A percentile compares a stretch with the other conserved stretches of the same genome.
phyloP scores from a whole-genome alignment of 1,139 yeast genomes.

The Groenewaldozyma auringiensis region DNA sequence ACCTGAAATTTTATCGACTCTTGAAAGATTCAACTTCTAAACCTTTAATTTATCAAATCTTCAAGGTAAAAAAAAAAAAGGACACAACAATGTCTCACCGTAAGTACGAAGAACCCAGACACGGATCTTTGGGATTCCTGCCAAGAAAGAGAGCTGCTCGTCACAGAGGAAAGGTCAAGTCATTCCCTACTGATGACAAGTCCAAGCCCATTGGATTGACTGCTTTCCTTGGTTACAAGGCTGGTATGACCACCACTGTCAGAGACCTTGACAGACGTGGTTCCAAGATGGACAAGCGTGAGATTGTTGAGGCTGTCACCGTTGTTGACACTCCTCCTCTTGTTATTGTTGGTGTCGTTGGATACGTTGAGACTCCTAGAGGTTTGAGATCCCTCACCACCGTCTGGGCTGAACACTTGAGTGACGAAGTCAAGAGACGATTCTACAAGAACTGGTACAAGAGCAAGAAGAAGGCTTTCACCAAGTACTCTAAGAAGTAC shows the following conservation, averaged over 20 bases:
- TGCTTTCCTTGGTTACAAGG: slow-evolving; percentile 99
- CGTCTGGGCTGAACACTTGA: slow-evolving; percentile 99
- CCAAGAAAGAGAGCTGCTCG: slow-evolving; percentile 99
- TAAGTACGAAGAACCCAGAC: slow-evolving; percentile 99
- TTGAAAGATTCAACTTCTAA: not conserved
- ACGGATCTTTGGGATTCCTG: slow-evolving; percentile 98
- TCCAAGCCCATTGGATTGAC: slow-evolving; percentile 98
- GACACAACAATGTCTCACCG: slow-evolving; percentile 81
- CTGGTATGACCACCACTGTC: slow-evolving; percentile 99
- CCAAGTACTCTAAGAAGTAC: slow-evolving; percentile 99
- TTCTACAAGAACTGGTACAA: slow-evolving; percentile 99
- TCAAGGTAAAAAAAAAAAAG: slow-evolving; percentile 3
- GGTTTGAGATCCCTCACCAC: slow-evolving; percentile 99
- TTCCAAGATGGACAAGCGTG: slow-evolving; percentile 99
- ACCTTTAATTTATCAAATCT: not conserved
- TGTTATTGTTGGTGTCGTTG: slow-evolving; percentile 99
- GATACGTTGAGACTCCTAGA: slow-evolving; percentile 99
- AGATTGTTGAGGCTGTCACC: slow-evolving; percentile 98
- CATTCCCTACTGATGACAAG: slow-evolving; percentile 99
- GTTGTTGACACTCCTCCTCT: slow-evolving; percentile 99
- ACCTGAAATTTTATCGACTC: not conserved
- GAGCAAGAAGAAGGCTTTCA: slow-evolving; percentile 99
- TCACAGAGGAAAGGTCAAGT: slow-evolving; percentile 98
- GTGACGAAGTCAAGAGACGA: slow-evolving; percentile 99
- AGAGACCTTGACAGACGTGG: slow-evolving; percentile 99